Percentiles rank a stretch among this genome's conserved stretches.
Evolutionary conservation across 2,329 filamentous ascomycete genomes (phyloP).

Genomic region (Piedraia hortae): DNA sequence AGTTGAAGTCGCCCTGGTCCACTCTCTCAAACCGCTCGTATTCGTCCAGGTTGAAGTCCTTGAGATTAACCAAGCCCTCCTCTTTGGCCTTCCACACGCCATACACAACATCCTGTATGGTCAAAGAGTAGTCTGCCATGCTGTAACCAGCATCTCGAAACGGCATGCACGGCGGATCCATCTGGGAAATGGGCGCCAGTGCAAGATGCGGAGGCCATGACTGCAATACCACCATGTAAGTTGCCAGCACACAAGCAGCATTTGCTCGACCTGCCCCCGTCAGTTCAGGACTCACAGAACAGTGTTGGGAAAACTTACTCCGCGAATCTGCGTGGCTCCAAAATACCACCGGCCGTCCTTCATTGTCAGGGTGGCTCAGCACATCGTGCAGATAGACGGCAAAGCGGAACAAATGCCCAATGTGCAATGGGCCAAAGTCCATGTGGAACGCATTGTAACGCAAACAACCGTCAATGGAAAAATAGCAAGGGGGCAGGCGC

Average conservation of each 20-base stretch:
- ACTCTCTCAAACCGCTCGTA: constrained; percentile 91
- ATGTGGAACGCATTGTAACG: constrained; percentile 97
- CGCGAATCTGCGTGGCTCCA: constrained; percentile 81
- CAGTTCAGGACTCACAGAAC: constrained; percentile 2
- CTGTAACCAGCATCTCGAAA: constrained; percentile 97
- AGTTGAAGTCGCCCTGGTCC: constrained; percentile 98
- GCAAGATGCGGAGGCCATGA: constrained; percentile 92
- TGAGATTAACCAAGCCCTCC: constrained; percentile 66
- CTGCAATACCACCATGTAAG: constrained; percentile 97
- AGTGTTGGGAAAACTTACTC: constrained; percentile 23
- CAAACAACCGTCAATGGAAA: constrained; percentile 59
- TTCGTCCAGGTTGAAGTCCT: constrained; percentile 88
- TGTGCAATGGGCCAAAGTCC: constrained; percentile 91
- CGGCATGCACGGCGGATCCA: constrained; percentile 92
- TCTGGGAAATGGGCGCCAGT: constrained; percentile 80
- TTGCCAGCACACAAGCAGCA: constrained; percentile 77
- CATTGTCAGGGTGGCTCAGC: constrained; percentile 69
- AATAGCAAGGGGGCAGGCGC: constrained; percentile 48
- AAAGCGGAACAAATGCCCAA: constrained; percentile 89
- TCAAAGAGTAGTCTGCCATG: constrained; percentile 87
- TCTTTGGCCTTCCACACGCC: constrained; percentile 98
- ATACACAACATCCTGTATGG: constrained; percentile 90
- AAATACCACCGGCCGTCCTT: constrained; percentile 74
- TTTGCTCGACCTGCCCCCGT: constrained; percentile 47
- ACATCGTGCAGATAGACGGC: constrained; percentile 90